Evolutionary conservation across 257 asterid species (phyloP).

Genomic region (Thymus mandschuricus): DNA sequence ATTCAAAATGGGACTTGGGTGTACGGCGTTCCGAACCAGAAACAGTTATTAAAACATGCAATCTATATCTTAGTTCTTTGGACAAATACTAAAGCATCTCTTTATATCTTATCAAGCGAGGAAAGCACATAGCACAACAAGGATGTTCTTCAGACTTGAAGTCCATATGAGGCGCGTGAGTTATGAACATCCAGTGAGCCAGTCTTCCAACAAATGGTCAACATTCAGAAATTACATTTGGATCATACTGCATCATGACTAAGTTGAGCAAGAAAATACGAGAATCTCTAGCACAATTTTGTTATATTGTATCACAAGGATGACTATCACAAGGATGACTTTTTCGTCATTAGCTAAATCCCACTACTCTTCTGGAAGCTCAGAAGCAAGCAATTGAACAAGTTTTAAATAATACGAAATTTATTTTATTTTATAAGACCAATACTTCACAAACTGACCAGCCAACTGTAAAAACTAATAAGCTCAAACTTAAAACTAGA

Average conservation of each 20-base stretch:
- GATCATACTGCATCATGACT: not conserved
- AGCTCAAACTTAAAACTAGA: too few species aligned
- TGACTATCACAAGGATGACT: slow-evolving; percentile 6
- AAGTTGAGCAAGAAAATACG: slow-evolving; percentile 6
- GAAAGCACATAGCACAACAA: not conserved
- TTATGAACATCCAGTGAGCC: not conserved
- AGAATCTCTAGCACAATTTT: slow-evolving; percentile 2
- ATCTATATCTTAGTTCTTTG: not conserved
- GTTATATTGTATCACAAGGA: slow-evolving; percentile 4
- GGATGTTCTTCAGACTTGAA: not conserved
- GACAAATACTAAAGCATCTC: not conserved
- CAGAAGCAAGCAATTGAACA: not conserved
- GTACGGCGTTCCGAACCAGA: not conserved
- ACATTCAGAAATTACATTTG: not conserved
- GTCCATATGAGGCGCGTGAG: not conserved
- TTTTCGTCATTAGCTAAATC: not conserved
- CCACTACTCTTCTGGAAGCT: not conserved
- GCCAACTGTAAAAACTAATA: too few species aligned
- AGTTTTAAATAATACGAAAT: not conserved
- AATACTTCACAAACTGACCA: not conserved
- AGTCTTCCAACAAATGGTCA: not conserved
- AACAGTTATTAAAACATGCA: not conserved
- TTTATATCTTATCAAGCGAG: not conserved
- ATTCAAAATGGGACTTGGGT: not conserved
- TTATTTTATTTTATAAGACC: not conserved